Evolutionary conservation across 106 monocot species (phyloP), one percentile per base, ranked within the genome.

Genomic region (Allium fistulosum): DNA sequence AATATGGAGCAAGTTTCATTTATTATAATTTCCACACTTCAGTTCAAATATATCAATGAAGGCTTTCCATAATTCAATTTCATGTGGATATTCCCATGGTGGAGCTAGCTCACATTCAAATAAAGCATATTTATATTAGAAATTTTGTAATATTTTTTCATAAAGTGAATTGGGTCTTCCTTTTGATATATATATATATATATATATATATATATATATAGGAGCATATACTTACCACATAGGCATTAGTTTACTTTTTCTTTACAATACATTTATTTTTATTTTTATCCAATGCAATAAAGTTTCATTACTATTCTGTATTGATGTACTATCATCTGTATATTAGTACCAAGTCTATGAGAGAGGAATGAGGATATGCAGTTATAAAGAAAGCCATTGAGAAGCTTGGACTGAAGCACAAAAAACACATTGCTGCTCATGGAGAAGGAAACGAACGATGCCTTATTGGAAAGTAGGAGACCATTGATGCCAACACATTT

Each of bases 151-250:
- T n/a, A n/a, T n/a, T n/a, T n/a, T n/a, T n/a, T n/a, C n/a, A n/a
- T n/a, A n/a, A n/a, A n/a, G n/a, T n/a, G n/a, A n/a, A n/a, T n/a
- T n/a, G n/a, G n/a, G n/a, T n/a, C n/a, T n/a, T n/a, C n/a, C n/a
- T n/a, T n/a, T n/a, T n/a, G n/a, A n/a, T n/a, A n/a, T n/a, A n/a
- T n/a, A n/a, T n/a, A n/a, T n/a, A n/a, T n/a, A n/a, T n/a, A n/a
- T n/a, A n/a, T n/a, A n/a, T n/a, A n/a, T n/a, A n/a, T n/a, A n/a
- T n/a, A n/a, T n/a, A n/a, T n/a, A n/a, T 57, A 83, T 85, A 53
- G 85, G 90, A 16, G 82, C 83, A 59, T 85, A 90, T 61, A 83
- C 83, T 7, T 85, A 85, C 68, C 85, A 85, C 80, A 89, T 84
- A 85, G 84, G 66, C 9, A 16, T 11, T 22, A 8, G 28, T 11